Conservation (phyloP, 2,329 filamentous ascomycete genomes). For the Botrytis deweyae region DNA sequence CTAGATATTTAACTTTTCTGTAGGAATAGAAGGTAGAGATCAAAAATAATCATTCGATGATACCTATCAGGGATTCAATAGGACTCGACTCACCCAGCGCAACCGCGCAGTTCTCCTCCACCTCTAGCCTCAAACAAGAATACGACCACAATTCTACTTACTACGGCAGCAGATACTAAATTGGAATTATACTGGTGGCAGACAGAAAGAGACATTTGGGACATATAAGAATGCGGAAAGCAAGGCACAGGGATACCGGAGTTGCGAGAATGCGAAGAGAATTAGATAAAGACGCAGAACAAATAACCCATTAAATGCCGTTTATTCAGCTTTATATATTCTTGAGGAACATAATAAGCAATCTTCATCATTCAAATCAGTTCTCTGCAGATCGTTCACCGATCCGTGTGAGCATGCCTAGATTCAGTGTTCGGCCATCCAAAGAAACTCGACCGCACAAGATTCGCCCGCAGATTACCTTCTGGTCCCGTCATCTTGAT, state of each 20-base stretch:
- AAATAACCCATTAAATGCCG: accelerated
- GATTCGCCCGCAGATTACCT: not conserved
- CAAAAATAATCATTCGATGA: no score
- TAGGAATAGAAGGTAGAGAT: no score
- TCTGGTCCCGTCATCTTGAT: not conserved
- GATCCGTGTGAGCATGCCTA: not conserved
- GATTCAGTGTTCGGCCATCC: not conserved
- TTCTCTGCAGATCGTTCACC: not conserved
- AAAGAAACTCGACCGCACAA: no score
- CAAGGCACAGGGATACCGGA: not conserved
- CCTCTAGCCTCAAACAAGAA: no score
- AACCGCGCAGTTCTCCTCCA: no score
- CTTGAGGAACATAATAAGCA: accelerated
- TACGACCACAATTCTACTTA: no score
- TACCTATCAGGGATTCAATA: no score
- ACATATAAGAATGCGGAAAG: not conserved
- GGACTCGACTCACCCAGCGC: no score
- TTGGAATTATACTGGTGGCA: no score
- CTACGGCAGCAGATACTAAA: no score
- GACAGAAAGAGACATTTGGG: no score
- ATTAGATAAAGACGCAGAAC: accelerated
- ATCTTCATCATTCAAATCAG: accelerated
- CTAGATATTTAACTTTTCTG: no score
- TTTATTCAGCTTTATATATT: accelerated
- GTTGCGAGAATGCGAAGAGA: not conserved